Evolutionary conservation across 768 basidiomycete genomes (phyloP), one percentile per base, ranked within the genome.

Genomic region (Serendipita sp.): DNA sequence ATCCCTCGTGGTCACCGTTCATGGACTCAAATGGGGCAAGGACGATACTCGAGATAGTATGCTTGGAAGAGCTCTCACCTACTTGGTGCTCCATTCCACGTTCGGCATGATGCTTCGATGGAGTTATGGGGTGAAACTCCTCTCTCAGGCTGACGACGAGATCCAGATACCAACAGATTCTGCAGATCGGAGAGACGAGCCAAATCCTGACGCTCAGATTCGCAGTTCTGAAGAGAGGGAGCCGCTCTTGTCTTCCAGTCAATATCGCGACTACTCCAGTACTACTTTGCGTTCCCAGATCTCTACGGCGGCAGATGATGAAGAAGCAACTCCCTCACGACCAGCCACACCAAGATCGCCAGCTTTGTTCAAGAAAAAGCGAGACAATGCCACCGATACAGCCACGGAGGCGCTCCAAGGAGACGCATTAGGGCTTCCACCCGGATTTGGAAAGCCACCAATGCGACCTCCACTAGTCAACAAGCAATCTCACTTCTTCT

Each of bases 41-140:
- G 82, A 88, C 62, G 94, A 98, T 70, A 88, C 82, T 69, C 79
- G 82, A 66, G 80, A 94, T 66, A 83, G 85, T 24, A 97, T 95
- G 89, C 79, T 97, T 31, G 94, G 94, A 31, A 81, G 96, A 5
- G 91, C 90, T 0, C 75, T 95, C 62, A 88, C 87, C 0, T 94
- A 95, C 69, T 80, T 95, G 48, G 90, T 96, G 4, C 77, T 97
- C 22, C 94, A 94, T 71, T 92, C 89, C 64, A 96, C 94, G 0
- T 78, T 98, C 33, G 96, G 96, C 45, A 95, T 95, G 92, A 83
- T 97, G 69, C 74, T 96, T 31, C 86, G 94, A 16, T 97, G 95
- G 88, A 93, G 90, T 61, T 90, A 88, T 71, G 93, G 93, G 20
- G 85, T 96, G n/a, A 81, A 79, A 58, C 77, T 95, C 0, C 78